Evolutionary conservation across 306 rosid species (phyloP), one percentile per base, ranked within the genome.

Genomic region (Senna tora): DNA sequence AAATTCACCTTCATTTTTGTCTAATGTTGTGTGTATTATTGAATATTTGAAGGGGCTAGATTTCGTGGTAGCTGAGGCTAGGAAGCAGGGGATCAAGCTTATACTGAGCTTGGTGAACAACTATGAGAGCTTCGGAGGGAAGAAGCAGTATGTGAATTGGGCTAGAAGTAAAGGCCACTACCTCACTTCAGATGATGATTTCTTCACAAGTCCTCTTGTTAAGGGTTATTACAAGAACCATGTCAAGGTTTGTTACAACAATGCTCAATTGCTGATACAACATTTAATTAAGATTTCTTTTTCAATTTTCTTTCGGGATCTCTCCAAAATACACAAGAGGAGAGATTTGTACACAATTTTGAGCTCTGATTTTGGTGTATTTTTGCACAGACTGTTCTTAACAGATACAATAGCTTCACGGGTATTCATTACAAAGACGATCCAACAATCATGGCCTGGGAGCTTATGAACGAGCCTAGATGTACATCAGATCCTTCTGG

Each of bases 401-500:
- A 73, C 79, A 85, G 98, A 71, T 84, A 72, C 68, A 93, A 93
- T 80, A 88, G 83, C 34, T 88, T 84, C 28, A 93, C 86, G 4
- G 87, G 90, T 63, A 74, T 78, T 50, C 92, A 78, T 68, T 93
- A 93, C 86, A 93, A 82, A 76, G 89, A 90, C 77, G 98, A 93
- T 54, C 83, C 97, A 12, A 87, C 98, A 73, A 90, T 93, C 77
- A 90, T 93, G 98, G 96, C 98, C 0, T 93, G 98, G 98, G 98
- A 93, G 85, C 97, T 93, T 15, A 90, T 93, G 69, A 93, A 90
- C 69, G 98, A 90, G 76, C 96, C 98, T 1, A 81, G 98, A 75
- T 93, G 98, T 84, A 76, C 89, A 61, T 90, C 98, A 65, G 98
- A 93, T 84, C 89, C 92, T 77, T 88, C 93, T 7, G 98, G 98